Base-by-base conservation (phyloP, 148 eudicot genomes). In the Cornus suecica region DNA sequence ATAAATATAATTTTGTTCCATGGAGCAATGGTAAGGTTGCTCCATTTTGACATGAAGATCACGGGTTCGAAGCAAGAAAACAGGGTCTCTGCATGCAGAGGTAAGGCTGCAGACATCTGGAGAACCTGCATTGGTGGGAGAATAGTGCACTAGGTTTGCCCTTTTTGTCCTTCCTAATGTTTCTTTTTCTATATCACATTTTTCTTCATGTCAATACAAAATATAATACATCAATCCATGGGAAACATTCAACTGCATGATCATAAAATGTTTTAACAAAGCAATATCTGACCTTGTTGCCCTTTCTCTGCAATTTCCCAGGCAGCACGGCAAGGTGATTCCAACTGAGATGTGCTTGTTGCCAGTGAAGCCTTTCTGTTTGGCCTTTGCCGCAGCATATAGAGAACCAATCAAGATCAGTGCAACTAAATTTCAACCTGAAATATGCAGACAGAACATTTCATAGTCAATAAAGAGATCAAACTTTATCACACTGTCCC, bases 251-350 rank as follows among this genome's bases (percentile, higher is more conserved):
- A 73, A 15, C n/a, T 62, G 51, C 52, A 8, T n/a, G n/a, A n/a
- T n/a, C n/a, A n/a, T 28, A 27, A 74, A 42, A 20, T 65, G 27
- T 23, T 22, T 48, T 28, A 29, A 10, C 25, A 20, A 74, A 24
- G 70, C 16, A 74, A 74, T 22, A 29, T 48, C 75, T 29, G 27
- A 65, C 70, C 62, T 23, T 24, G 25, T 42, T 28, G 15, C 66
- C 41, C 11, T 25, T 29, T 72, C 29, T 65, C 77, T 28, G 77
- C 30, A 65, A 28, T 65, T 48, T 66, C 54, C 68, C 51, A 27
- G 10, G 62, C 24, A 7, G 10, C 68, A 48, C 45, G 5, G 9
- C 13, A 65, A 56, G 30, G 30, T 27, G n/a, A 13, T 58, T 58
- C 24, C 8, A 58, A 37, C 6, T 37, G 3, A 13, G 20, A 16